Conservation (phyloP, 345 rosid genomes). For the Gossypioides kirkii region DNA sequence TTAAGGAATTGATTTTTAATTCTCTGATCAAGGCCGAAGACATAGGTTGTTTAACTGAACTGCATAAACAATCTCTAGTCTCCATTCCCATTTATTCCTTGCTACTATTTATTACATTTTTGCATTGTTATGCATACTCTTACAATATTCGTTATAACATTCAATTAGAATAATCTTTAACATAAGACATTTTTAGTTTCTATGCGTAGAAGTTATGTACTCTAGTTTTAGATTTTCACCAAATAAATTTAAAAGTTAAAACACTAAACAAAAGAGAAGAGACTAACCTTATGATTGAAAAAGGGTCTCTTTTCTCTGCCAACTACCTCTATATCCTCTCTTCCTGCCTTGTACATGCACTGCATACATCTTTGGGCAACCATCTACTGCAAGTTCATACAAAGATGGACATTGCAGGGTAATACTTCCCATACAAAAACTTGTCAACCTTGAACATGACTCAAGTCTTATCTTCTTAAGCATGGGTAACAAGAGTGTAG, state of each 20-base stretch:
- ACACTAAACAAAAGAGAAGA: background rate
- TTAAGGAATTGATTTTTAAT: no score
- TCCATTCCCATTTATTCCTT: no score
- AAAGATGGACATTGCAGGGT: constrained; percentile 2
- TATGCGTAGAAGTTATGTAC: no score
- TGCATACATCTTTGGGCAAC: constrained; percentile 6
- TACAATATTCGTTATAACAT: no score
- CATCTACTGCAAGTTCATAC: background rate
- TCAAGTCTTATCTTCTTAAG: background rate
- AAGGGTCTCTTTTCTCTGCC: background rate
- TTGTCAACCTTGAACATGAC: constrained; percentile 3
- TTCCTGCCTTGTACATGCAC: background rate
- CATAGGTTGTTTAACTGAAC: no score
- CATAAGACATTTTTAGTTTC: no score
- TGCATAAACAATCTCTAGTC: no score
- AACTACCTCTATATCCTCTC: background rate
- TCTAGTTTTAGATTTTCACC: no score
- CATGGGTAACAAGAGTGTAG: background rate
- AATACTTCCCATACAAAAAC: background rate
- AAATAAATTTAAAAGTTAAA: background rate
- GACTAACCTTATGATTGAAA: background rate
- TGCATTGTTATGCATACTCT: no score
- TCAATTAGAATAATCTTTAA: no score
- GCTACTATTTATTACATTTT: no score
- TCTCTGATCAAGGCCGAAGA: no score